Base-by-base conservation (phyloP, 129 eudicot genomes). In the Artemisia argyi region DNA sequence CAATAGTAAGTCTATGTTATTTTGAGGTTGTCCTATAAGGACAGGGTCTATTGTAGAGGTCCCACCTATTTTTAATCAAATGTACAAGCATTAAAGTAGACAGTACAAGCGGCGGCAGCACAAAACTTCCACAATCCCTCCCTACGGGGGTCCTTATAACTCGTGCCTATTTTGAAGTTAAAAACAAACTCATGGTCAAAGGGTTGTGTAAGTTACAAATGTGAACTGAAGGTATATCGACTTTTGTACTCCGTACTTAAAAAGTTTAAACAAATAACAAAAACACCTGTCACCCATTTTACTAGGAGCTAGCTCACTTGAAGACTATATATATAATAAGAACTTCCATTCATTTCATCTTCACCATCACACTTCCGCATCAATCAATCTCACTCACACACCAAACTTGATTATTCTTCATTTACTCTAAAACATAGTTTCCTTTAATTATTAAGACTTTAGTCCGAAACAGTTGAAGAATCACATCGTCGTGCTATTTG, bases 241-340 rank as follows among this genome's bases (percentile, higher is more conserved):
- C 17, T 53, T 55, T 5, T 18, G 3, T 30, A 52, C 8, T 68
- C 16, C 7, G 9, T 4, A 48, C 48, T 9, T 20, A 20, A 69
- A 69, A 35, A 54, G 18, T 69, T 42, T 42, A 65, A 30, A 55
- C 57, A 10, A 63, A 7, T 17, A 51, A 73, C 8, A 51, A 53
- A 54, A 63, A 60, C 72, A 77, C 60, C 81, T 78, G 81, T 78
- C 81, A 70, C 39, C 77, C 76, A 70, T 78, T 53, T 78, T 51
- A 77, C 71, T 62, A 51, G 32, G 32, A 28, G 2, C 26, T 24
- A 24, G 22, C 78, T 77, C 71, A 71, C 66, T 44, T 78, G 73
- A 71, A 71, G 60, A 78, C 81, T 78, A 78, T 78, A 77, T 77
- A 77, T 77, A 77, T 13, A 30, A 22, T 12, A 32, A 63, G 52